These are phyloP conservation scores for Globisporangium mamillatum DNA, from an alignment of 352 stramenopile genomes.

Conservation along the genomic window DNA sequence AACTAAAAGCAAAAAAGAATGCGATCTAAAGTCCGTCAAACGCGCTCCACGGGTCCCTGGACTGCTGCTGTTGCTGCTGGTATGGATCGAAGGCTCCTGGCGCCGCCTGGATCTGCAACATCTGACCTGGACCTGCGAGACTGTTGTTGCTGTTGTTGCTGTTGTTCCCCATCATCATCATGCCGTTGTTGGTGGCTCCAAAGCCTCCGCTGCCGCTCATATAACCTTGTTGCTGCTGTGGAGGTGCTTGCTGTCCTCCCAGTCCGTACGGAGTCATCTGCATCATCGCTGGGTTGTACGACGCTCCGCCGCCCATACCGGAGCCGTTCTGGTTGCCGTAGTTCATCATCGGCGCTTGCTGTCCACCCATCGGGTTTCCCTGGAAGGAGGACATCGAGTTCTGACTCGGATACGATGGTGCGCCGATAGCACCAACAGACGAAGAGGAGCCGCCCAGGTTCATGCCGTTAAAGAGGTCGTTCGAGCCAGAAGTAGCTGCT, in stretches of 20 bases:
- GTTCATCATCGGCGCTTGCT: constrained; percentile 18
- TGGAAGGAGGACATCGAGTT: constrained; percentile 37
- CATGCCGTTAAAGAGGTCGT: constrained; percentile 67
- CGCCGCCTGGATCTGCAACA: constrained; percentile 70
- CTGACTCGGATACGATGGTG: constrained; percentile 39
- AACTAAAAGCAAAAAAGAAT: neutral
- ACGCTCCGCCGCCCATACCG: constrained; percentile 17
- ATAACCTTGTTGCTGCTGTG: constrained; percentile 43
- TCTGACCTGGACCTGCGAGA: constrained; percentile 51
- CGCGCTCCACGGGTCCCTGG: constrained; percentile 70
- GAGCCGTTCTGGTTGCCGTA: constrained; percentile 34
- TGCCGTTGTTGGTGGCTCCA: constrained; percentile 22
- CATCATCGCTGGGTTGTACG: constrained; percentile 65
- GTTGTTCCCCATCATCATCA: constrained; percentile 24
- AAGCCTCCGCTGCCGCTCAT: constrained; percentile 37
- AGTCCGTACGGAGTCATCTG: constrained; percentile 81
- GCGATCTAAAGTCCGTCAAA: constrained; percentile 66
- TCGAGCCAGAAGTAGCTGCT: constrained; percentile 25
- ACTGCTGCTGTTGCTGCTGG: constrained; percentile 38
- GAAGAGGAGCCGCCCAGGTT: constrained; percentile 30
- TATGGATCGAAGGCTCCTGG: constrained; percentile 43
- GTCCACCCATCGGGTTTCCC: constrained; percentile 6
- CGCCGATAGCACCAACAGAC: neutral
- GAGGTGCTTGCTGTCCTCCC: constrained; percentile 18
- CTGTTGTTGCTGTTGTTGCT: constrained; percentile 31